These are phyloP conservation scores for Rhytidiadelphus loreus DNA, from an alignment of 225 moss, liverwort and hornwort species.

Conservation along the genomic window DNA sequence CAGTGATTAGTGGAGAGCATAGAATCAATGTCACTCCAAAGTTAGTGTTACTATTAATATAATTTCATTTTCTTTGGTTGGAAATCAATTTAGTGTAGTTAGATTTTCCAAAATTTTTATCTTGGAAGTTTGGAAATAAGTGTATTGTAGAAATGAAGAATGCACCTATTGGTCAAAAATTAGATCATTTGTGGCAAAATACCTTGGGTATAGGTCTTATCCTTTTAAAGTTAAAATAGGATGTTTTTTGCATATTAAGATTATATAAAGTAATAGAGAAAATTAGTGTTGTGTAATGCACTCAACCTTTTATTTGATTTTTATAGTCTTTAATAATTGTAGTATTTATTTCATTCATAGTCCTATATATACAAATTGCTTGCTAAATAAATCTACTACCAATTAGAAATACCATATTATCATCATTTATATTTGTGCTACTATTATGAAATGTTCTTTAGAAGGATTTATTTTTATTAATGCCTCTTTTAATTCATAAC, in stretches of 20 bases:
- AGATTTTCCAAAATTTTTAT: too few species aligned
- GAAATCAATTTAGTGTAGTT: too few species aligned
- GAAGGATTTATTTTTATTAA: not conserved
- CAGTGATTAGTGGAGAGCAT: too few species aligned
- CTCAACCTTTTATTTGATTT: not conserved
- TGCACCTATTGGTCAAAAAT: too few species aligned
- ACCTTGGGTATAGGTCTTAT: too few species aligned
- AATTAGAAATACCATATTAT: not conserved
- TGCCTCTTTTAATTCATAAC: not conserved
- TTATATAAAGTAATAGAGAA: not conserved
- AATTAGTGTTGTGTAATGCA: accelerated
- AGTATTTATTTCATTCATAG: not conserved
- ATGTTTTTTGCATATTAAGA: not conserved
- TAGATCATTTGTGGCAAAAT: too few species aligned
- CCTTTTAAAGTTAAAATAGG: not conserved
- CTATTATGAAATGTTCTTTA: not conserved
- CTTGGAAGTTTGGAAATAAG: too few species aligned
- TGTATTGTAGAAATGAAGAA: too few species aligned
- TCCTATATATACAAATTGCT: not conserved
- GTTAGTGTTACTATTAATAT: too few species aligned
- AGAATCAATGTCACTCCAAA: too few species aligned
- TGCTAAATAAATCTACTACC: not conserved
- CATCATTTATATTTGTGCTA: not conserved
- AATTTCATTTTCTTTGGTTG: too few species aligned
- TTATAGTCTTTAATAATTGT: not conserved